A percentile compares a stretch with the other conserved stretches of the same genome.
phyloP scores from a whole-genome alignment of 2,329 filamentous ascomycete species.

The Trichophaea hybrida region DNA sequence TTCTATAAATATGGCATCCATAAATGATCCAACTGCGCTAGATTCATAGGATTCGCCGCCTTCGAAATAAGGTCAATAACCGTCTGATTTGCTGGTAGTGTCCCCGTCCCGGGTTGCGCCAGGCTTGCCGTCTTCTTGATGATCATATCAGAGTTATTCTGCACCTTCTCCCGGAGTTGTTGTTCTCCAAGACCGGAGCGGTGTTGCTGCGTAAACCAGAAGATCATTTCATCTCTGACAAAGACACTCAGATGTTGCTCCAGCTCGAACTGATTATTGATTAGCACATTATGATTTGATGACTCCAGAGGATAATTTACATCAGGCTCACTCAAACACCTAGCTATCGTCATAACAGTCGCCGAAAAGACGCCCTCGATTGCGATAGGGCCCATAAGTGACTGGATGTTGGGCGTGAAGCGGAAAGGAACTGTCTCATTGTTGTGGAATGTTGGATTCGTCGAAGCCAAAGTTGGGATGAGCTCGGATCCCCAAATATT shows the following conservation, averaged over 20 bases:
- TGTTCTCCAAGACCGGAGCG: constrained; percentile 48
- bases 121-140: constrained; percentile 80
- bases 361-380: constrained; percentile 95
- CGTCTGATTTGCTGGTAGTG: constrained; percentile 88
- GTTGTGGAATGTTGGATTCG: constrained; percentile 84
- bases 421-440: constrained; percentile 94
- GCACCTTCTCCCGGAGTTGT: constrained; percentile 63
- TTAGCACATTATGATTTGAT: constrained; percentile 3
- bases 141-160: constrained; percentile 76
- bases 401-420: constrained; percentile 89
- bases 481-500: constrained; percentile 95
- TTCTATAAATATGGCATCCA: constrained; percentile 90
- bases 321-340: constrained; percentile 79
- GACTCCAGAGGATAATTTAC: constrained; percentile 21
- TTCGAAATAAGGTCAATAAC: constrained; percentile 88
- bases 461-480: constrained; percentile 72
- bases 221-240: constrained; percentile 94
- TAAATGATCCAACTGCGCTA: constrained; percentile 76
- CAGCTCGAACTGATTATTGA: constrained; percentile 48
- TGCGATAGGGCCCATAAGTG: constrained; percentile 85
- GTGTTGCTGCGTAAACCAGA: constrained; percentile 80
- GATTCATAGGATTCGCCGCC: constrained; percentile 79
- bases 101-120: constrained; percentile 61
- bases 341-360: constrained; percentile 88
- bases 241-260: constrained; percentile 90